Base-by-base conservation (phyloP, 1,284 basidiomycete species). In the Serendipita sp. region DNA sequence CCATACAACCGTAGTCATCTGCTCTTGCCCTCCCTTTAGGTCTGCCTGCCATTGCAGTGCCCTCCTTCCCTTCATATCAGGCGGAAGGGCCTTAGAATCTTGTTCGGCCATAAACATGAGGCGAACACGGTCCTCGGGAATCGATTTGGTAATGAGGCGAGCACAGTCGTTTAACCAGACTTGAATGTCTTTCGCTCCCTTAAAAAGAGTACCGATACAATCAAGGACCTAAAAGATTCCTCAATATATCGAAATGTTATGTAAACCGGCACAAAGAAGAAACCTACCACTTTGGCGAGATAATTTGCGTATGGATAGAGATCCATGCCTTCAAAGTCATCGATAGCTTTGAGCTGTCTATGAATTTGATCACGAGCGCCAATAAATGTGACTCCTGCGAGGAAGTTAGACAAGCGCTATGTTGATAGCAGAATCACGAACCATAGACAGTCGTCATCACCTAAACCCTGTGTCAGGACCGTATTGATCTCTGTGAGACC, bases 391-490 rank as follows among this genome's bases (percentile, higher is more conserved):
- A 99, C 95, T 49, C 72, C 70, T 70, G 60, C 1, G 35, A 30
- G 15, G 12, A 22, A 61, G 34, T 45, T n/a, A 17, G 15, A 29
- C 17, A 12, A n/a, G 45, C 5, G 45, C 15, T 49, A 49, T 10
- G 15, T 22, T 30, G 26, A 4, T n/a, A n/a, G 35, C 17, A 15
- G 38, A 1, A 15, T n/a, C 65, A 58, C 67, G 62, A 53, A 70
- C 94, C 95, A 72, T 99, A 99, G 42, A 99, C 96, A 8, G 96
- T 99, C 0, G 96, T 99, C 96, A 99, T 99, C 68, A 98, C 91
- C 82, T 87, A 66, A 1, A 60, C 42, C 3, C 58, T 50, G 34
- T 38, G 65, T 6, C 6, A 2, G 10, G 15, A 35, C 13, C 41
- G 26, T 64, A 61, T 12, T 67, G 64, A 17, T 29, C 26, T 10